These are phyloP conservation scores for Pleurotus eryngii DNA, from an alignment of 768 basidiomycete genomes.

Conservation along the genomic window DNA sequence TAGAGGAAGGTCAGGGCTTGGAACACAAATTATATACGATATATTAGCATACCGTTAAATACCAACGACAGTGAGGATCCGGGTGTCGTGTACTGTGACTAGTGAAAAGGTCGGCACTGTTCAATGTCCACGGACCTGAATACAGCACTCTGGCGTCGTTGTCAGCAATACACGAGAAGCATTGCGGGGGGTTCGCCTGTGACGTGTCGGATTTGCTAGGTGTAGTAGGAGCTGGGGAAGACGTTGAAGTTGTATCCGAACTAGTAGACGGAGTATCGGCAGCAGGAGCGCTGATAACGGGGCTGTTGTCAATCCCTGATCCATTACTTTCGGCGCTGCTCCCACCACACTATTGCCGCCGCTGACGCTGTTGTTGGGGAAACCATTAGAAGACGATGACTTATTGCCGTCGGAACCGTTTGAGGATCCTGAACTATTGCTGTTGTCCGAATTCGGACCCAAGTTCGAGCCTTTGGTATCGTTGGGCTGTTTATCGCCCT, in stretches of 20 bases:
- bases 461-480: not conserved
- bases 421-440: not conserved
- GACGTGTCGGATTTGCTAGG: not conserved
- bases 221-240: not conserved
- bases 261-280: not conserved
- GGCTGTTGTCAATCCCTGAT: not conserved
- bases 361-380: not conserved
- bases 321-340: not conserved
- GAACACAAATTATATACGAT: not conserved
- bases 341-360: not conserved
- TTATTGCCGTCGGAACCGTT: not conserved
- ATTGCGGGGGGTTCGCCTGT: slow-evolving; percentile 12
- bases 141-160: slow-evolving; percentile 35
- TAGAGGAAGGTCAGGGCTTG: not conserved
- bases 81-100: slow-evolving; percentile 30
- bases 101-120: slow-evolving; percentile 23
- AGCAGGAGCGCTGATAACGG: not conserved
- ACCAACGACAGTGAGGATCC: slow-evolving; percentile 30
- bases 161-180: slow-evolving; percentile 24
- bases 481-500: not conserved
- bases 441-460: not conserved
- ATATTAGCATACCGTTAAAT: slow-evolving; percentile 33
- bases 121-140: slow-evolving; percentile 32
- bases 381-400: not conserved
- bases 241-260: not conserved